Base-by-base conservation (phyloP, 371 early-diverging fungal genomes). In the Basidiobolus meristosporus region DNA sequence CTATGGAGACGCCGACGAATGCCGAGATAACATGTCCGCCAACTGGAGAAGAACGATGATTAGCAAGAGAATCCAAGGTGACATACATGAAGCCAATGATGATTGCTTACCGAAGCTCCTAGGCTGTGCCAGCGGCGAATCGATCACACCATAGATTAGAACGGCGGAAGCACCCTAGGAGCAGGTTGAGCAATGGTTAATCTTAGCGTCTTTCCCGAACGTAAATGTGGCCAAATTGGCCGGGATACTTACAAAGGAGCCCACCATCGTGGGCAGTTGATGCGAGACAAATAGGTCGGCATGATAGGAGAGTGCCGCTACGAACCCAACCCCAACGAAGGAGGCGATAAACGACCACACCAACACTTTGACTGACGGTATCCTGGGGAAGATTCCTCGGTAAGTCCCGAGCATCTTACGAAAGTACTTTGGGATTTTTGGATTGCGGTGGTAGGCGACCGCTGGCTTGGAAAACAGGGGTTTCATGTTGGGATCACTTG, bases 91-190 rank as follows among this genome's bases (percentile, higher is more conserved):
- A n/a, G n/a, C n/a, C n/a, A n/a, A n/a, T n/a, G n/a, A n/a, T n/a
- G n/a, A n/a, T n/a, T n/a, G 56, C 51, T 31, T 54, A 60, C 60
- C 47, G 20, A 59, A 49, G 41, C 75, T 77, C 0, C 77, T 61
- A 35, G 83, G 83, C 36, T 83, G 83, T 0, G 77, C 66, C 40
- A 84, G 50, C 1, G 82, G 82, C 2, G 75, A 54, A 11, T 78
- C 79, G 11, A 76, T 69, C 0, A 71, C 69, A 32, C 70, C 76
- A 40, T 70, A 82, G 2, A 79, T 45, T 20, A 84, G 49, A 15
- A 83, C 76, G 6, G 79, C 76, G 10, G 63, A 49, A 1, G 79
- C 79, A 6, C 73, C 75, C 65, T 65, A 47, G 15, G 26, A 30
- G 26, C n/a, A 17, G 5, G 15, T 5, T 39, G 34, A 38, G 33